Evolutionary conservation across 2,329 filamentous ascomycete genomes (phyloP), one percentile per base, ranked within the genome.

Genomic region (Apiospora saccharicola): DNA sequence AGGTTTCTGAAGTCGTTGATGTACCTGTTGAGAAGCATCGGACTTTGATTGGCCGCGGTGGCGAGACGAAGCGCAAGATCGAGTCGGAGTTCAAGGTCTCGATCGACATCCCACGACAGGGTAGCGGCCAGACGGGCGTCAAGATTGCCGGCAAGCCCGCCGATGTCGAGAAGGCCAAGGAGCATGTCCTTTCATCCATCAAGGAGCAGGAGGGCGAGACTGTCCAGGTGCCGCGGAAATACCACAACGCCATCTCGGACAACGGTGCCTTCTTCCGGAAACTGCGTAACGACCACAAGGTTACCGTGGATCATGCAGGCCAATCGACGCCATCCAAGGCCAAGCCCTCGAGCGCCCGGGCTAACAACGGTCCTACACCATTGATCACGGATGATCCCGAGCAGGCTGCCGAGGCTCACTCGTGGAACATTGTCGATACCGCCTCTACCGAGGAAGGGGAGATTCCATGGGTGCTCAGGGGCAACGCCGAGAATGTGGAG

Each of bases 241-340:
- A 96, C 73, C 96, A 99, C 85, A 94, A 98, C 81, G 85, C 88
- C 73, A 89, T 99, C 76, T 90, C 94, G 70, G 96, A 98, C 81
- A 95, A 96, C 75, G 96, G 96, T 1, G 92, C 95, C 77, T 93
- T 98, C 85, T 98, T 98, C 93, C 94, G 96, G 76, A 93, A 91
- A 78, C 90, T 99, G 57, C 91, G 93, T 75, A 95, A 91, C 82
- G 93, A 98, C 79, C 89, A 94, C 83, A 92, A 94, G 76, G 94
- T 99, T 76, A 96, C 93, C 0, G 93, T 99, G 70, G 95, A 98
- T 82, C 96, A 98, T 80, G 93, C 91, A 71, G 95, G 95, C 64
- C 91, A 96, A 73, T 85, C 92, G 72, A 86, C 93, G 4, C 96
- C 96, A 7, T 81, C 91, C 51, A 95, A 92, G 84, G 89, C 92